Percentiles rank a stretch among this genome's conserved stretches.
These are phyloP conservation scores for Monilinia aucupariae DNA, from an alignment of 2,329 filamentous ascomycete genomes.

Conservation along the genomic window DNA sequence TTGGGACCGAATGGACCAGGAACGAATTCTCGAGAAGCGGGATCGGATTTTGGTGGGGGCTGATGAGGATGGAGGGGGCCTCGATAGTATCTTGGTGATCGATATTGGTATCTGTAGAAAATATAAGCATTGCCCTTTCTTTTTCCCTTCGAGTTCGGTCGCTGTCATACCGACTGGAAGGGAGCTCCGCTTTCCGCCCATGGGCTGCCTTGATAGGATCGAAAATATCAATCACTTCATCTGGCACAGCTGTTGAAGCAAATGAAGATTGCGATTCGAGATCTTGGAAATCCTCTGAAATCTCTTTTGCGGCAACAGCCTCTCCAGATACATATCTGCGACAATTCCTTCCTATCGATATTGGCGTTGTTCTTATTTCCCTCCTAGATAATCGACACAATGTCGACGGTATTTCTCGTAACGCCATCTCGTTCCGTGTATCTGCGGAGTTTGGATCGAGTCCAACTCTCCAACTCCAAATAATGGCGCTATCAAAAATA, in stretches of 20 bases:
- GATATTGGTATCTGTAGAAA: slow-evolving; percentile 76
- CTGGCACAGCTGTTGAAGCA: slow-evolving; percentile 34
- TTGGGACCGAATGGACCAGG: slow-evolving; percentile 88
- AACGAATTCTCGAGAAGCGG: slow-evolving; percentile 78
- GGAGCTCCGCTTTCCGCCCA: slow-evolving; percentile 37
- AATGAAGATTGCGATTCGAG: slow-evolving; percentile 45
- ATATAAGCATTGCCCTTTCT: slow-evolving; percentile 17
- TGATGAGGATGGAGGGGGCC: slow-evolving; percentile 91
- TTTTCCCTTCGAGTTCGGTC: not conserved
- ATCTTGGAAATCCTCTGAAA: slow-evolving; percentile 36
- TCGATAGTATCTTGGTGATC: slow-evolving; percentile 89
- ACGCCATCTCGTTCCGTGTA: slow-evolving; percentile 30
- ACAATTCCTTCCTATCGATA: slow-evolving; percentile 16
- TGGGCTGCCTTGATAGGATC: slow-evolving; percentile 45
- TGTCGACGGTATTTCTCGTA: slow-evolving; percentile 32
- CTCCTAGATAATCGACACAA: slow-evolving; percentile 29
- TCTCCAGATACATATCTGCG: slow-evolving; percentile 32
- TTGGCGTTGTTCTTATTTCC: slow-evolving; percentile 23
- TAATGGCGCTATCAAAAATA: slow-evolving; percentile 3
- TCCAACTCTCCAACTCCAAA: not conserved
- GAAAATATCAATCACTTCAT: slow-evolving; percentile 39
- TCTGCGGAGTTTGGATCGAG: not conserved
- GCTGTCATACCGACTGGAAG: slow-evolving; percentile 38
- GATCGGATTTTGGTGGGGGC: slow-evolving; percentile 79
- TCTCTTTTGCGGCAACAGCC: slow-evolving; percentile 25